A percentile compares a stretch with the other conserved stretches of the same genome.
Conservation (phyloP, 768 basidiomycete genomes). For the Termitomyces sp. region DNA sequence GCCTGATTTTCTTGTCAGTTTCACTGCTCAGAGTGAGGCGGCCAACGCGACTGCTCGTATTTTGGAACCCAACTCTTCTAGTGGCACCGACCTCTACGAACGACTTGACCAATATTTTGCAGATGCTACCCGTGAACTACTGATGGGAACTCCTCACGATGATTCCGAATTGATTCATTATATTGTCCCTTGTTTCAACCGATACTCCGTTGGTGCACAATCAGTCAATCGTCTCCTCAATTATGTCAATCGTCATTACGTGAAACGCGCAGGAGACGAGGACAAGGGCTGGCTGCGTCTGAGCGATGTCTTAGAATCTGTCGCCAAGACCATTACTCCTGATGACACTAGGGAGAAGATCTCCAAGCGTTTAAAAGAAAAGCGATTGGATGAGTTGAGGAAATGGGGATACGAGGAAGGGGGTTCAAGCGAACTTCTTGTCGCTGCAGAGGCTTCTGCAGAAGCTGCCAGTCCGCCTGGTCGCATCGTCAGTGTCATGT, state of each 20-base stretch:
- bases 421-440: slow-evolving; percentile 43
- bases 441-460: slow-evolving; percentile 63
- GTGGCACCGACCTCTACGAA: slow-evolving; percentile 69
- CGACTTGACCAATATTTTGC: slow-evolving; percentile 71
- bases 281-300: slow-evolving; percentile 76
- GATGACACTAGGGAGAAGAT: slow-evolving; percentile 62
- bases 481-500: slow-evolving; percentile 60
- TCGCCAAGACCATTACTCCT: slow-evolving; percentile 46
- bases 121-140: slow-evolving; percentile 56
- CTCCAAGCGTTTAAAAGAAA: slow-evolving; percentile 55
- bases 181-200: slow-evolving; percentile 67
- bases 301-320: slow-evolving; percentile 59
- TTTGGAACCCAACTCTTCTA: slow-evolving; percentile 29
- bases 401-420: slow-evolving; percentile 68
- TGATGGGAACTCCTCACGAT: slow-evolving; percentile 63
- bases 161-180: slow-evolving; percentile 66
- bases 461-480: slow-evolving; percentile 71
- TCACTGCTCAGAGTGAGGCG: slow-evolving; percentile 56
- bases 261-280: slow-evolving; percentile 74
- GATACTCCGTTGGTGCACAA: slow-evolving; percentile 64
- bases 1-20: slow-evolving; percentile 30
- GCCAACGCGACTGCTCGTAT: slow-evolving; percentile 29
- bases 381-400: slow-evolving; percentile 56
- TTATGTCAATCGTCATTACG: slow-evolving; percentile 78
- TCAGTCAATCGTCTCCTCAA: slow-evolving; percentile 71